Evolutionary conservation across 1,284 basidiomycete species (phyloP).

Genomic region (Neonothopanus nambi): DNA sequence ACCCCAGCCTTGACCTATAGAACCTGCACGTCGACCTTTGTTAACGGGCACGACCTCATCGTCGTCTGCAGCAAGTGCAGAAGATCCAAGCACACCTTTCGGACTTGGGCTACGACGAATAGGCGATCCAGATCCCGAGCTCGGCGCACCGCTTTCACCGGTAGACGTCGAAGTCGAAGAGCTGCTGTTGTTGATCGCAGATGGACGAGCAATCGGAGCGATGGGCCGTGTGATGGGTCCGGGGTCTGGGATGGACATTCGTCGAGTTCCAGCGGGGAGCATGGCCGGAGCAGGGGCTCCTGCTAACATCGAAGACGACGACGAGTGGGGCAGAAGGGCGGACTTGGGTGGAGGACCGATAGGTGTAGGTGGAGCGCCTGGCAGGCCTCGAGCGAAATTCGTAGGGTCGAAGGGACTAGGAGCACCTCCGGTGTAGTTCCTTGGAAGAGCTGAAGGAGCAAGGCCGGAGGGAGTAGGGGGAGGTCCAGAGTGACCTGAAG

Average conservation of each 20-base stretch:
- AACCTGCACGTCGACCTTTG: slow-evolving; percentile 41
- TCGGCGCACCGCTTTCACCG: slow-evolving; percentile 38
- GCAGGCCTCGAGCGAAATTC: slow-evolving; percentile 36
- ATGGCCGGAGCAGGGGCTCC: slow-evolving; percentile 32
- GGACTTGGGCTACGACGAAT: slow-evolving; percentile 32
- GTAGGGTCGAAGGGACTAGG: slow-evolving; percentile 48
- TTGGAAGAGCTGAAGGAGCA: slow-evolving; percentile 52
- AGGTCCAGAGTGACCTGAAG: slow-evolving; percentile 23
- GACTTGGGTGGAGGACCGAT: slow-evolving; percentile 59
- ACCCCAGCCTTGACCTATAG: slow-evolving; percentile 48
- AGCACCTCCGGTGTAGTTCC: slow-evolving; percentile 38
- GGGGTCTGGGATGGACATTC: slow-evolving; percentile 33
- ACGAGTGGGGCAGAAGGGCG: slow-evolving; percentile 31
- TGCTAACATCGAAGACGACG: slow-evolving; percentile 26
- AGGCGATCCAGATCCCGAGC: slow-evolving; percentile 59
- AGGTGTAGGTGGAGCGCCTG: slow-evolving; percentile 44
- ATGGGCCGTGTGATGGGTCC: slow-evolving; percentile 64
- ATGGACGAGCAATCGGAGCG: slow-evolving; percentile 52
- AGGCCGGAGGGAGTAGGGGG: slow-evolving; percentile 30
- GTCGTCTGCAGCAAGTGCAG: slow-evolving; percentile 71
- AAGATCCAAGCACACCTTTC: slow-evolving; percentile 73
- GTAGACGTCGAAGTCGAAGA: slow-evolving; percentile 19
- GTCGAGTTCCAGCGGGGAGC: neutral
- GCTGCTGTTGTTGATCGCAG: slow-evolving; percentile 22
- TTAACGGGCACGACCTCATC: slow-evolving; percentile 69